Evolutionary conservation across 345 rosid species (phyloP), one percentile per base, ranked within the genome.

Genomic region (Rhizophora mangle): DNA sequence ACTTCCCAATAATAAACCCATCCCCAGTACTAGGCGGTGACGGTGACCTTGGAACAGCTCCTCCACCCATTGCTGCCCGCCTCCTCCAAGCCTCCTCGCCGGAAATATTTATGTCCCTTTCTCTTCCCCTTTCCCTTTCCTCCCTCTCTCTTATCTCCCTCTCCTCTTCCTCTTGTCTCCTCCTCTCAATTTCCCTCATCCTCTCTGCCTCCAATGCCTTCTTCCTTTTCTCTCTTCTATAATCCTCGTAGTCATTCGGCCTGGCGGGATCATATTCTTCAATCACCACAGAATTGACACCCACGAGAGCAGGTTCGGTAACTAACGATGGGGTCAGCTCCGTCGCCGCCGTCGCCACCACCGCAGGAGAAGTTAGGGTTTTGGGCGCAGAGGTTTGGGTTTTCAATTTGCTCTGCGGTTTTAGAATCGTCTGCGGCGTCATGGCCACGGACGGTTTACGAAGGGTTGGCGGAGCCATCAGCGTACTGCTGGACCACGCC

Each of bases 81-180:
- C 98, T 82, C 76, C 81, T 86, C 98, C 98, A 96, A 0, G 99
- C 99, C 71, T 96, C 99, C 75, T 96, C 99, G 0, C 99, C 99
- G 0, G 97, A 89, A 59, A 92, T 89, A 76, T 84, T 90, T 52
- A 67, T 70, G 16, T 73, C 78, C 70, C 66, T 73, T 32, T 73
- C 83, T 57, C 77, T 71, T 1, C 79, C 88, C 68, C 70, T 83
- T 21, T 86, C 91, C 71, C 82, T 74, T 61, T 80, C 87, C 66
- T 79, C 84, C 72, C 74, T 81, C 67, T 79, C 85, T 21, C 79
- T 72, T 73, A 63, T 78, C 74, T 91, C 97, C 49, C 85, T 85
- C 71, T 88, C 96, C 69, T 90, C 98, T 52, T 89, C 98, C 76
- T 89, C 97, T 60, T 80, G 84, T 63, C 99, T 71, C 78, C 96